phyloP scores from a whole-genome alignment of 257 asterid species.

The Solanum lycopersicoides region DNA sequence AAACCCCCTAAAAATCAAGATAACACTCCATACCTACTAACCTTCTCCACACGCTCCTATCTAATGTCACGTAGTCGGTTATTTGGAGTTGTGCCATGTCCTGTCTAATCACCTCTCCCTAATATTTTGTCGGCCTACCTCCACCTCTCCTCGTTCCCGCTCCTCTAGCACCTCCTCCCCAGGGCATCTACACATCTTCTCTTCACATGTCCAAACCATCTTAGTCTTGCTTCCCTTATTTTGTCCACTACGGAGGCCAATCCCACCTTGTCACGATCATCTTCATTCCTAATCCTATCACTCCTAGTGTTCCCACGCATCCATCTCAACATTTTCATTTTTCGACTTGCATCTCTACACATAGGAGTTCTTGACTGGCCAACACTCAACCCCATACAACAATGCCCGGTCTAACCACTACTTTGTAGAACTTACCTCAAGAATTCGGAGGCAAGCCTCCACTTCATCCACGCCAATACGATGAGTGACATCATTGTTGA shows the following conservation, averaged over 20 bases:
- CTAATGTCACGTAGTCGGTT: too few species aligned
- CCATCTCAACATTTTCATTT: not conserved
- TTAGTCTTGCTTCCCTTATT: not conserved
- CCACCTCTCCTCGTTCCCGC: not conserved
- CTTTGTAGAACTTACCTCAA: not conserved
- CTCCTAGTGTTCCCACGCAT: not conserved
- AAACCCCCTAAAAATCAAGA: not conserved
- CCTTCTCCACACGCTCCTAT: too few species aligned
- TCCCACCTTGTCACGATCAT: not conserved
- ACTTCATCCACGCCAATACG: not conserved
- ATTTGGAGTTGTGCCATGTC: not conserved
- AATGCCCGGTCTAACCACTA: not conserved
- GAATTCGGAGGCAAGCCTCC: not conserved
- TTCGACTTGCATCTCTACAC: not conserved
- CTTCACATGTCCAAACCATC: not conserved
- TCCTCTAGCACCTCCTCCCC: not conserved
- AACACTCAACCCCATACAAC: not conserved
- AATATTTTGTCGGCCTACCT: not conserved
- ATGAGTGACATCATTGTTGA: not conserved
- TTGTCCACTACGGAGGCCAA: not conserved
- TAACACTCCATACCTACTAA: not conserved
- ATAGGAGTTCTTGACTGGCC: too few species aligned
- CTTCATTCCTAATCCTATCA: not conserved
- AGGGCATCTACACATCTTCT: not conserved
- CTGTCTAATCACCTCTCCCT: too few species aligned